Evolutionary conservation across 345 rosid species (phyloP).

Genomic region (Psidium guajava): DNA sequence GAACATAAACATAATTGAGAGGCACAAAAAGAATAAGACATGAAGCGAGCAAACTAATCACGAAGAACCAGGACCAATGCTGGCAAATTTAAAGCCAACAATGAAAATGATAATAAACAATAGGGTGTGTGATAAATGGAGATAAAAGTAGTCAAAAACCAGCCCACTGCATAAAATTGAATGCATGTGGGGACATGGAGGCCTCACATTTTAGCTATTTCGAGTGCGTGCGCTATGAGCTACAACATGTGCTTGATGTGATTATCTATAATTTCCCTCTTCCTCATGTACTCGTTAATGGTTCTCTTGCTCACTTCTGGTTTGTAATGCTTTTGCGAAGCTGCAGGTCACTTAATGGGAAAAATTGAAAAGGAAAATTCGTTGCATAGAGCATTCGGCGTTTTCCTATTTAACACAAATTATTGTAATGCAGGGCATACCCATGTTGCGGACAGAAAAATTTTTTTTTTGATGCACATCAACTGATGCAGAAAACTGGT

Average conservation of each 20-base stretch:
- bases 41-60: no score
- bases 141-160: neutral
- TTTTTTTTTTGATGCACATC: no score
- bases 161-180: neutral
- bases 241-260: no score
- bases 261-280: neutral
- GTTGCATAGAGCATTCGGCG: slow-evolving; percentile 96
- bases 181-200: no score
- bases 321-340: neutral
- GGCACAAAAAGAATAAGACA: no score
- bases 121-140: neutral
- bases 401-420: slow-evolving; percentile 83
- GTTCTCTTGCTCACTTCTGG: neutral
- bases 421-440: slow-evolving; percentile 5
- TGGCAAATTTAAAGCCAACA: slow-evolving; percentile 3
- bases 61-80: slow-evolving; percentile 2
- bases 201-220: no score
- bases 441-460: neutral
- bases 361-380: slow-evolving; percentile 64
- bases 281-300: neutral
- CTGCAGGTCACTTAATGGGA: slow-evolving; percentile 92
- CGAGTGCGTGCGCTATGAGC: no score
- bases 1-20: no score
- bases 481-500: no score
- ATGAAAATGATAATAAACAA: neutral